phyloP scores from a whole-genome alignment of 768 basidiomycete genomes.

The Boletus vermiculosoides region DNA sequence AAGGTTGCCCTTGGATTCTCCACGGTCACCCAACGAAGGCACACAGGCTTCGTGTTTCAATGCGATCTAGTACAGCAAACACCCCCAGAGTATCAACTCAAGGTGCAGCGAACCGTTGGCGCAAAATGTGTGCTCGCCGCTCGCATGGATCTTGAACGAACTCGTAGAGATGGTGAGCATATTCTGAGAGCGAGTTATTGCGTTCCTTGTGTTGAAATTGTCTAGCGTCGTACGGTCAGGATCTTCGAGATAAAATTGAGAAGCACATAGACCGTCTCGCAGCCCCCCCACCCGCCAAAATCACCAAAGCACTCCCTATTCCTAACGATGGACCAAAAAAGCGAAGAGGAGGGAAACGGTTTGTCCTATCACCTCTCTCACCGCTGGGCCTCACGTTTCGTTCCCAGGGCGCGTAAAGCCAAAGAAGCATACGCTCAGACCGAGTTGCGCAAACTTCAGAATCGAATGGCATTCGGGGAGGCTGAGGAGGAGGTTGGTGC shows the following conservation, averaged over 20 bases:
- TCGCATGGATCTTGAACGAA: conserved; percentile 90
- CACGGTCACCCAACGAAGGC: conserved; percentile 78
- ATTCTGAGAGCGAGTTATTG: neutral
- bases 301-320: conserved; percentile 88
- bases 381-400: neutral
- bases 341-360: conserved; percentile 94
- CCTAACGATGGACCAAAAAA: conserved; percentile 97
- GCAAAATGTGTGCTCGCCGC: conserved; percentile 90
- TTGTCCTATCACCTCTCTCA: conserved; percentile 18
- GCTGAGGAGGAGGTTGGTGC: conserved; percentile 95
- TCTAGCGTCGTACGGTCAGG: conserved; percentile 75
- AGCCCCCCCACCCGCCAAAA: conserved; percentile 92
- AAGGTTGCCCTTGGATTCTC: conserved; percentile 95
- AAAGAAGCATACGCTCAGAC: conserved; percentile 98
- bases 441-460: conserved; percentile 94
- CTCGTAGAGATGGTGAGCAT: conserved; percentile 71
- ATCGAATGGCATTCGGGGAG: conserved; percentile 94
- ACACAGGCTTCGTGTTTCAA: conserved; percentile 97
- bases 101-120: conserved; percentile 89
- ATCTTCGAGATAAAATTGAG: conserved; percentile 84
- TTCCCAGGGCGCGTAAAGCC: conserved; percentile 84
- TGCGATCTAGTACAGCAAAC: conserved; percentile 84
- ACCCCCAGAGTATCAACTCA: conserved; percentile 86
- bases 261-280: conserved; percentile 88
- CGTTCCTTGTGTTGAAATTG: neutral